Evolutionary conservation across 192 early-diverging fungal species (phyloP).

Genomic region (Coemansia sp.): DNA sequence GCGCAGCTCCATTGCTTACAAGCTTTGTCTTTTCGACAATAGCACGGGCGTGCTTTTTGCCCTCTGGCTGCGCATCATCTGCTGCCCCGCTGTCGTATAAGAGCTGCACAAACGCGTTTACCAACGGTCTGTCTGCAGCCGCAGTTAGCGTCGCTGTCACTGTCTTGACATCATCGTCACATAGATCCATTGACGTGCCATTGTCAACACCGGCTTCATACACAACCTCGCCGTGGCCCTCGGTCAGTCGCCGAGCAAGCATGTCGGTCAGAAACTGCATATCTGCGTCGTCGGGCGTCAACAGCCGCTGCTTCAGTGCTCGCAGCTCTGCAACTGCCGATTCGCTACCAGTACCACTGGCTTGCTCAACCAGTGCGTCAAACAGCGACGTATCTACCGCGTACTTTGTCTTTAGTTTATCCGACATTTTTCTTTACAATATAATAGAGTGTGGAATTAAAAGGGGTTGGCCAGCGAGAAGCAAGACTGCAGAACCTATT

Average conservation of each 20-base stretch:
- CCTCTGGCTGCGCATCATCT: neutral
- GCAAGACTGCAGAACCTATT: too few relatives aligned
- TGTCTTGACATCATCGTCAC: constrained; percentile 46
- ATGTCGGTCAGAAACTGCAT: constrained; percentile 46
- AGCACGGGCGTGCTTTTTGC: constrained; percentile 20
- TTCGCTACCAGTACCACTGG: constrained; percentile 7
- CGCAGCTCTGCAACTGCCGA: neutral
- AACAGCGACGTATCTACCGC: constrained; percentile 48
- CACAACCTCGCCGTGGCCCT: constrained; percentile 71
- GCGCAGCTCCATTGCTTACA: neutral
- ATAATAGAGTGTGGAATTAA: neutral
- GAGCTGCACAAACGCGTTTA: constrained; percentile 33
- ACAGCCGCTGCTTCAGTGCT: constrained; percentile 55
- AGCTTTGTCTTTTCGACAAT: constrained; percentile 6
- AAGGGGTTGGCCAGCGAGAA: neutral
- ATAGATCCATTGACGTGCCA: constrained; percentile 68
- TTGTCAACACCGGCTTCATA: constrained; percentile 80
- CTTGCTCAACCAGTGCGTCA: constrained; percentile 45
- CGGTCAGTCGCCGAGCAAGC: constrained; percentile 53
- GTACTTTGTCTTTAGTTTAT: constrained; percentile 30
- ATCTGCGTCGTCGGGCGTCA: constrained; percentile 50
- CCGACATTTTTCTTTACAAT: neutral
- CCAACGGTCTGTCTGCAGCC: constrained; percentile 18
- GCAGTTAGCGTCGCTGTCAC: constrained; percentile 45
- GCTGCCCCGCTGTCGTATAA: constrained; percentile 32